phyloP scores from a whole-genome alignment of 2,329 filamentous ascomycete species.

The Stachybotrys elegans region DNA sequence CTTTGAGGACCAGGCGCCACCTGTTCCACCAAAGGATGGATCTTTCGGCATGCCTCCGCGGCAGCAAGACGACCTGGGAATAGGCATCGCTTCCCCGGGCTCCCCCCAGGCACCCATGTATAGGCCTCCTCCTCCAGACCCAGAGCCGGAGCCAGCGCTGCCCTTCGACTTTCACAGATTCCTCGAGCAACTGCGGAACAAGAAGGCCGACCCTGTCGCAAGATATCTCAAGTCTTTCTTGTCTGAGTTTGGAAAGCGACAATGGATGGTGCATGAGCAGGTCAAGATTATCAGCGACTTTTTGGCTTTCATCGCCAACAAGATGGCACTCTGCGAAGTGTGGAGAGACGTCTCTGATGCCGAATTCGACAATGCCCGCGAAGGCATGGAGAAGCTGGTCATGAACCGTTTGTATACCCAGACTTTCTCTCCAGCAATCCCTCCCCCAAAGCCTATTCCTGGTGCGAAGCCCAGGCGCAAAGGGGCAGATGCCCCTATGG shows the following conservation, averaged over 20 bases:
- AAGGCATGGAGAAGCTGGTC: conserved; percentile 98
- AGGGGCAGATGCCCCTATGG: conserved; percentile 62
- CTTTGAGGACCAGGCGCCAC: conserved; percentile 45
- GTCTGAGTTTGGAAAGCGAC: conserved; percentile 90
- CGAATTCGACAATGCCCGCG: conserved; percentile 95
- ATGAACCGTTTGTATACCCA: conserved; percentile 97
- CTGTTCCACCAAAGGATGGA: conserved; percentile 57
- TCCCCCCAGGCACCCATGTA: conserved; percentile 48
- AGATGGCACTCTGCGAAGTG: conserved; percentile 95
- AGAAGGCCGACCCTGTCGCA: conserved; percentile 95
- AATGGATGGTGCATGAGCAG: conserved; percentile 99
- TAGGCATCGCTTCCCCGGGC: conserved; percentile 28
- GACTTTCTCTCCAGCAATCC: conserved; percentile 92
- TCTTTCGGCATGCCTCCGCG: conserved; percentile 34
- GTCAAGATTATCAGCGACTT: conserved; percentile 99
- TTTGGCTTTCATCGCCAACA: conserved; percentile 91
- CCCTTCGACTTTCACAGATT: conserved; percentile 98
- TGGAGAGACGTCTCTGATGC: conserved; percentile 94
- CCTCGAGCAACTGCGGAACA: conserved; percentile 89
- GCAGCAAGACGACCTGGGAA: conserved; percentile 31
- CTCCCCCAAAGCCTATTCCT: conserved; percentile 68
- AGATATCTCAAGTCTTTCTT: conserved; percentile 93
- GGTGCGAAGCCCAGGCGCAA: conserved; percentile 64
- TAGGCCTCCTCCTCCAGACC: conserved; percentile 65
- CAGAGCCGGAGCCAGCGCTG: conserved; percentile 73